A percentile compares a stretch with the other conserved stretches of the same genome.
Evolutionary conservation across 345 rosid species (phyloP).

Genomic region (Sisymbrium irio): DNA sequence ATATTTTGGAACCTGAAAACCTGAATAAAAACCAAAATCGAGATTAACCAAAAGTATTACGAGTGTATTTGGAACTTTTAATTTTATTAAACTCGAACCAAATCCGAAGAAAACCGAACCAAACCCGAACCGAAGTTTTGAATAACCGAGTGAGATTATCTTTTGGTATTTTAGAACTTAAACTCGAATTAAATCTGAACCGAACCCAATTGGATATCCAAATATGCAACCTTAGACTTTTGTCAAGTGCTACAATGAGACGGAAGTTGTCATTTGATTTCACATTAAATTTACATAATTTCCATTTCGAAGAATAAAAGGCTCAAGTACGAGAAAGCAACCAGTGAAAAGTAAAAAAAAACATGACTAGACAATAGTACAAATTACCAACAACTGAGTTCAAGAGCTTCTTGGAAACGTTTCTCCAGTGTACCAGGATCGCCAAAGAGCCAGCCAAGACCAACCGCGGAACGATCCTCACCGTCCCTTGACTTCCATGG

Average conservation of each 20-base stretch:
- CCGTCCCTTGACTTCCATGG: conserved; percentile 3
- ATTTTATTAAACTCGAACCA: too few relatives aligned
- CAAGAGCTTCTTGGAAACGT: conserved; percentile 46
- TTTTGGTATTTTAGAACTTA: too few relatives aligned
- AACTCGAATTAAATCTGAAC: too few relatives aligned
- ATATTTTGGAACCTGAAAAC: too few relatives aligned
- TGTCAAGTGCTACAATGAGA: background rate
- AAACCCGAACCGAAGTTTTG: too few relatives aligned
- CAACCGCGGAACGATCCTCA: background rate
- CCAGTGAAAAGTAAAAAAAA: background rate
- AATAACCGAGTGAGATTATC: too few relatives aligned
- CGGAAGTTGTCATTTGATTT: background rate
- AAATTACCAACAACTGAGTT: conserved; percentile 41
- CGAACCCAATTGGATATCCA: too few relatives aligned
- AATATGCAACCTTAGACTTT: too few relatives aligned
- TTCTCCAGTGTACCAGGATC: conserved; percentile 36
- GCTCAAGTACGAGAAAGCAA: background rate
- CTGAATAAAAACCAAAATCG: too few relatives aligned
- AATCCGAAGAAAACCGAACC: too few relatives aligned
- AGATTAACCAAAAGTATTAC: too few relatives aligned
- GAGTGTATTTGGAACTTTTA: too few relatives aligned
- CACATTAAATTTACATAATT: background rate
- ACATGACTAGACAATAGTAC: background rate
- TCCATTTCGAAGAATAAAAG: background rate
- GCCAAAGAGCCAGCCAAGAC: conserved; percentile 6